Percentiles rank a stretch among this genome's conserved stretches.
These are phyloP conservation scores for Phyllosticta capitalensis DNA, from an alignment of 2,329 filamentous ascomycete genomes.

Conservation along the genomic window DNA sequence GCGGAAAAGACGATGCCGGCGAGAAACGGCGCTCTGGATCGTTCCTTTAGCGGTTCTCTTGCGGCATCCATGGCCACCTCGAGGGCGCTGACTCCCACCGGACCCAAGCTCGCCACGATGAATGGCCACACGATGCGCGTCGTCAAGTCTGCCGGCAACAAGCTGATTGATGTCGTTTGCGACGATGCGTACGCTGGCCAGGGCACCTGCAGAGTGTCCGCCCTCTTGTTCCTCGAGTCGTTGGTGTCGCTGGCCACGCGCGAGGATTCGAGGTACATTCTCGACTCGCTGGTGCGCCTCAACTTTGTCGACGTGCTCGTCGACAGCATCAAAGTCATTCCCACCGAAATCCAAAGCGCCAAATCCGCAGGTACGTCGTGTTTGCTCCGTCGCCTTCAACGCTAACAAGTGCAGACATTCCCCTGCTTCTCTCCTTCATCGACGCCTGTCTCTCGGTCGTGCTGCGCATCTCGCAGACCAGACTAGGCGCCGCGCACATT, in stretches of 20 bases:
- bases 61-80: background rate
- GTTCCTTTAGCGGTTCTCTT: constrained; percentile 10
- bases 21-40: constrained; percentile 23
- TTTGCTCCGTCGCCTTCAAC: background rate
- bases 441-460: constrained; percentile 75
- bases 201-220: constrained; percentile 71
- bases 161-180: constrained; percentile 75
- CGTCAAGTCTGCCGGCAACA: constrained; percentile 69
- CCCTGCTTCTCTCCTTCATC: constrained; percentile 49
- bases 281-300: constrained; percentile 70
- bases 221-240: constrained; percentile 72
- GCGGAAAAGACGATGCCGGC: constrained; percentile 29
- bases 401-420: constrained; percentile 37
- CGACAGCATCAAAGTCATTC: constrained; percentile 71
- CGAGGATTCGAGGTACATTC: constrained; percentile 63
- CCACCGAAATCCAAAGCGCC: constrained; percentile 49
- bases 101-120: constrained; percentile 23
- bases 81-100: background rate
- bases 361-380: constrained; percentile 18
- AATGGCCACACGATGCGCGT: constrained; percentile 52
- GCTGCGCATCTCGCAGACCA: constrained; percentile 73
- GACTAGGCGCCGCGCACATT: constrained; percentile 75
- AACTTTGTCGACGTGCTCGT: constrained; percentile 90
- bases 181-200: constrained; percentile 88
- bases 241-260: constrained; percentile 64